Evolutionary conservation across 169 alveolate species (phyloP), one percentile per base, ranked within the genome.

Genomic region (Eimeria maxima): DNA sequence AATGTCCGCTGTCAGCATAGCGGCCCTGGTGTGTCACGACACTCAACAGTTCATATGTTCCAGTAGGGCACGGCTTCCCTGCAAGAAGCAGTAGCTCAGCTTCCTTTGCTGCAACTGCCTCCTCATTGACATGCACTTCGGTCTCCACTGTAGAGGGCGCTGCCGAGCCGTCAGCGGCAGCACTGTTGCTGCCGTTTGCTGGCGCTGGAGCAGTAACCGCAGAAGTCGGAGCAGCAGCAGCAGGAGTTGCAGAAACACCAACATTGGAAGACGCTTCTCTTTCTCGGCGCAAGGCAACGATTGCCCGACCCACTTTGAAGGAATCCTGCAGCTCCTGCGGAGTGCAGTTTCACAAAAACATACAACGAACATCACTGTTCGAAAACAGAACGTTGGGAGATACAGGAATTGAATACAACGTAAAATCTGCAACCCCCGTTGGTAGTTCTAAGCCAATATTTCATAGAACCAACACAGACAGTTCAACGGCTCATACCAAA

Each of bases 1-100:
- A 99, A 96, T 99, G 99, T 3, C 99, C 99, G 65, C 99, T 98
- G 92, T 99, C 99, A 73, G 99, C 99, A 53, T 99, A 98, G 96
- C 99, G 98, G 24, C 99, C 99, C 97, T 99, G 99, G 95, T 99
- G 99, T 53, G 99, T 99, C 29, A 99, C 98, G 27, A 99, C 98
- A 22, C 99, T 98, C 63, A 98, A 97, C 89, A 99, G 97, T 96
- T 99, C 99, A 91, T 98, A 99, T 90, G 98, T 98, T 45, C 99
- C 99, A 42, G 96, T 93, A 10, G 86, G 93, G 53, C 88, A 93
- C 55, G 91, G 91, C 91, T 83, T 83, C 42, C 91, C 91, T 27
- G 63, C 91, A 55, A 83, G 91, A 22, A 27, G 76, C 1, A 50
- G 29, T 18, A 80, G 22, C 38, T 80, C 67, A n/a, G 67, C 33